Percentiles rank a stretch among this genome's conserved stretches.
These are phyloP conservation scores for Aspergillus sp. DNA, from an alignment of 2,329 filamentous ascomycete species.

Conservation along the genomic window DNA sequence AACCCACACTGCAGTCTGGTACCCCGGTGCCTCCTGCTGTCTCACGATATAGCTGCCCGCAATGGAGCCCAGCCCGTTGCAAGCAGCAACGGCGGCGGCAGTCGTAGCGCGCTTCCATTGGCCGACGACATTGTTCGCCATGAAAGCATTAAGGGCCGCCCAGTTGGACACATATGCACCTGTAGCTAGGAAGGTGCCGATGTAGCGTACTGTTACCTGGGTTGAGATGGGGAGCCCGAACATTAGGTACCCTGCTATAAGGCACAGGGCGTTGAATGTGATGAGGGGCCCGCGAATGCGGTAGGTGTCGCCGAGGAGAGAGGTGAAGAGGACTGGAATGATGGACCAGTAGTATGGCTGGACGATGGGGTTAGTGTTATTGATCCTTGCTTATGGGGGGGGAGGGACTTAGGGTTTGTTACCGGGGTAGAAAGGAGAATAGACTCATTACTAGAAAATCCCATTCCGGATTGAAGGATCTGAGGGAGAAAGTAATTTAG, in stretches of 20 bases:
- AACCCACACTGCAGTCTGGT: slow-evolving; percentile 66
- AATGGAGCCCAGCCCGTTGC: slow-evolving; percentile 64
- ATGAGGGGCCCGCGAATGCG: slow-evolving; percentile 64
- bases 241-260: slow-evolving; percentile 66
- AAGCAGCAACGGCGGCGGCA: slow-evolving; percentile 59
- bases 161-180: slow-evolving; percentile 69
- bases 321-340: slow-evolving; percentile 63
- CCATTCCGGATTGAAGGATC: slow-evolving; percentile 55
- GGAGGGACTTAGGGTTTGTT: not conserved
- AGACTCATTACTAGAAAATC: slow-evolving; percentile 52
- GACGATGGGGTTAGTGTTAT: not conserved
- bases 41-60: slow-evolving; percentile 67
- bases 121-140: slow-evolving; percentile 62
- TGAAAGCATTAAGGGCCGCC: slow-evolving; percentile 65
- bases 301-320: slow-evolving; percentile 61
- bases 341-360: slow-evolving; percentile 66
- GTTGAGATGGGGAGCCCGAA: slow-evolving; percentile 56
- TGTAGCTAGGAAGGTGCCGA: slow-evolving; percentile 65
- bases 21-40: slow-evolving; percentile 60
- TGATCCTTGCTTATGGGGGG: not conserved
- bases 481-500: slow-evolving; percentile 68
- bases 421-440: slow-evolving; percentile 64
- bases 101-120: slow-evolving; percentile 67
- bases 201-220: slow-evolving; percentile 62
- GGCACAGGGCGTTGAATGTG: slow-evolving; percentile 61